Conservation (phyloP, 495 filamentous ascomycete genomes). For the Annulohypoxylon bovei region DNA sequence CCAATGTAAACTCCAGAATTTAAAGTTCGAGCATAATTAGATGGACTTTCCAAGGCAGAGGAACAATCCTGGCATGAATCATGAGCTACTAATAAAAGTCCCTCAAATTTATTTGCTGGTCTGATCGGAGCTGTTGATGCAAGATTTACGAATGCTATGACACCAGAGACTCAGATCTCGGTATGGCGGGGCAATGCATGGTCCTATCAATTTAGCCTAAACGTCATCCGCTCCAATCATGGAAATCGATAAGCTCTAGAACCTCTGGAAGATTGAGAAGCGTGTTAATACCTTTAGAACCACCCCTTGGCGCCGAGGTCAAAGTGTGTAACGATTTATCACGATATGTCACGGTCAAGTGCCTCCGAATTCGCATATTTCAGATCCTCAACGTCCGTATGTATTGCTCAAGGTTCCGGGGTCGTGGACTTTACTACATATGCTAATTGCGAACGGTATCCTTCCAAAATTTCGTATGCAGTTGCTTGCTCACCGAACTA, state of each 20-base stretch:
- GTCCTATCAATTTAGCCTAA: constrained; percentile 41
- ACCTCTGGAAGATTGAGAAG: neutral
- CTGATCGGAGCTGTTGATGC: constrained; percentile 33
- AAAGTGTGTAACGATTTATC: constrained; percentile 1
- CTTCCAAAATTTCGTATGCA: neutral
- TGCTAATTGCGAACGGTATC: neutral
- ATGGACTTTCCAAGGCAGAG: neutral
- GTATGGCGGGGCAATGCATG: constrained; percentile 37
- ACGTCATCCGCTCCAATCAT: constrained; percentile 34
- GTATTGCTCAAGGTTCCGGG: neutral
- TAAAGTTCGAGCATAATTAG: neutral
- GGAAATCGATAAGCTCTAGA: constrained; percentile 6
- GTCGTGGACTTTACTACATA: neutral
- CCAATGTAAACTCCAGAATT: neutral
- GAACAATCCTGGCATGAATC: neutral
- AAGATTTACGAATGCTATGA: constrained; percentile 34
- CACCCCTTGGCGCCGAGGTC: neutral
- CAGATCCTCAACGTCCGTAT: neutral
- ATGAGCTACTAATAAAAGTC: constrained; percentile 19
- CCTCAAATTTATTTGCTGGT: constrained; percentile 17
- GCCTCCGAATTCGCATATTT: constrained; percentile 23
- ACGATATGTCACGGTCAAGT: neutral
- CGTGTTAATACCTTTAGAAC: constrained; percentile 1
- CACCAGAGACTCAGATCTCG: constrained; percentile 29
- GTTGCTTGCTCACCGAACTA: neutral